Conservation (phyloP, 306 rosid genomes). For the Amphicarpaea edgeworthii region DNA sequence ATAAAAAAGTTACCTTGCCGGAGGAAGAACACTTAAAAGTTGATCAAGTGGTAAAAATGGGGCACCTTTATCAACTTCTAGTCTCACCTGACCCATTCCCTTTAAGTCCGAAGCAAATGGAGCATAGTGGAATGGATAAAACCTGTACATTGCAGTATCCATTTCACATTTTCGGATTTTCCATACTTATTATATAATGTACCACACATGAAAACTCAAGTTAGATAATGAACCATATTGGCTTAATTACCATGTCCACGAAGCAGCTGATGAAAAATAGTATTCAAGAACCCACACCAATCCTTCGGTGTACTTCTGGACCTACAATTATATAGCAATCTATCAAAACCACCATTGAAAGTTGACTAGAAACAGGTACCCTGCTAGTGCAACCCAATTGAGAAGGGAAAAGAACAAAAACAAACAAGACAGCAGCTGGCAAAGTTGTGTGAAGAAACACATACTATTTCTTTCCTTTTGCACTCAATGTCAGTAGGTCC, state of each 20-base stretch:
- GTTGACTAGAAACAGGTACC: neutral
- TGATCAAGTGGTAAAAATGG: conserved; percentile 70
- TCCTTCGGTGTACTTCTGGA: conserved; percentile 65
- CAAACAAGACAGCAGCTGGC: neutral
- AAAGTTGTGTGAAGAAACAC: neutral
- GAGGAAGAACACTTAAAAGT: conserved; percentile 63
- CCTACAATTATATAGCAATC: conserved; percentile 41
- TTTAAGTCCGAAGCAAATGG: conserved; percentile 70
- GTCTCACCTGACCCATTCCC: conserved; percentile 57
- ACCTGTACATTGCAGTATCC: conserved; percentile 47
- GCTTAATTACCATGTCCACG: conserved; percentile 77
- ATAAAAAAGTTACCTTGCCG: conserved; percentile 48
- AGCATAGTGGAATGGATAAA: conserved; percentile 59
- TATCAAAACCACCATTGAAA: neutral
- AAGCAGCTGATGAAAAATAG: conserved; percentile 63
- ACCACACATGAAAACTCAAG: neutral
- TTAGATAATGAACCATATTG: neutral
- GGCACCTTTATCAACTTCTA: conserved; percentile 50
- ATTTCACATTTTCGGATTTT: neutral
- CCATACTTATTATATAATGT: neutral
- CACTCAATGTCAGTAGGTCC: conserved; percentile 43
- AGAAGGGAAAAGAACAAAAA: conserved; percentile 5
- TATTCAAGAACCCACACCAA: conserved; percentile 62
- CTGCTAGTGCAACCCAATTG: neutral
- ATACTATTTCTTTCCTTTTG: conserved; percentile 57